Conservation (phyloP, 2,329 filamentous ascomycete genomes). For the Camillea tinctor region DNA sequence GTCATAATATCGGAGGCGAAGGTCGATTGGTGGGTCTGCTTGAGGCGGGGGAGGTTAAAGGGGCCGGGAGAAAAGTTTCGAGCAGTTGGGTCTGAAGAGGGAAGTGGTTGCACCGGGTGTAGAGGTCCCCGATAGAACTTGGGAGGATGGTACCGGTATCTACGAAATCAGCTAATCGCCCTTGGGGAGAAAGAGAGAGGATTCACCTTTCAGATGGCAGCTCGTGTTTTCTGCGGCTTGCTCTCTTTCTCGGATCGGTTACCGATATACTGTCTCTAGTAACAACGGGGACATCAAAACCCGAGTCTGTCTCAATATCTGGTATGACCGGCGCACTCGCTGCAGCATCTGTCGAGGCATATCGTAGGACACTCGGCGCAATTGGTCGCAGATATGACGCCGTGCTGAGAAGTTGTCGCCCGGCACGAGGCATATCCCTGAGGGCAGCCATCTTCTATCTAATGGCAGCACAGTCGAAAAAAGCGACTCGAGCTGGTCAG, state of each 20-base stretch:
- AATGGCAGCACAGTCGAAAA: not conserved
- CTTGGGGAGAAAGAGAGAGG: not conserved
- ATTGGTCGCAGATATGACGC: conserved; percentile 23
- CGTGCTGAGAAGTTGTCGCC: conserved; percentile 25
- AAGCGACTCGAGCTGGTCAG: not conserved
- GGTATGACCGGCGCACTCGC: conserved; percentile 34
- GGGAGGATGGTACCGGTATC: conserved; percentile 92
- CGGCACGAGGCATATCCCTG: conserved; percentile 29
- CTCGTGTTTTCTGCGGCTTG: conserved; percentile 29
- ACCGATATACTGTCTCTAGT: conserved; percentile 38
- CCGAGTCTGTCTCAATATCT: conserved; percentile 53
- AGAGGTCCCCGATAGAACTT: conserved; percentile 93
- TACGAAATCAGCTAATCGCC: conserved; percentile 35
- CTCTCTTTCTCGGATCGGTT: conserved; percentile 47
- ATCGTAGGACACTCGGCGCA: conserved; percentile 35
- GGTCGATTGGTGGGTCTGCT: conserved; percentile 87
- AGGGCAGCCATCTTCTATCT: conserved; percentile 25
- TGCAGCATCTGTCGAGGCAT: conserved; percentile 46
- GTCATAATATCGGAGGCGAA: conserved; percentile 86
- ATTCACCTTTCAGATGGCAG: conserved; percentile 27
- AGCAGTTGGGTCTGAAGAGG: conserved; percentile 80
- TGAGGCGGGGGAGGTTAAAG: conserved; percentile 81
- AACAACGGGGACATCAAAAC: conserved; percentile 42
- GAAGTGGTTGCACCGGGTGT: conserved; percentile 89
- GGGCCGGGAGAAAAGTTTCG: conserved; percentile 88